phyloP scores from a whole-genome alignment of 83 land plant genomes.

The Thuja plicata region DNA sequence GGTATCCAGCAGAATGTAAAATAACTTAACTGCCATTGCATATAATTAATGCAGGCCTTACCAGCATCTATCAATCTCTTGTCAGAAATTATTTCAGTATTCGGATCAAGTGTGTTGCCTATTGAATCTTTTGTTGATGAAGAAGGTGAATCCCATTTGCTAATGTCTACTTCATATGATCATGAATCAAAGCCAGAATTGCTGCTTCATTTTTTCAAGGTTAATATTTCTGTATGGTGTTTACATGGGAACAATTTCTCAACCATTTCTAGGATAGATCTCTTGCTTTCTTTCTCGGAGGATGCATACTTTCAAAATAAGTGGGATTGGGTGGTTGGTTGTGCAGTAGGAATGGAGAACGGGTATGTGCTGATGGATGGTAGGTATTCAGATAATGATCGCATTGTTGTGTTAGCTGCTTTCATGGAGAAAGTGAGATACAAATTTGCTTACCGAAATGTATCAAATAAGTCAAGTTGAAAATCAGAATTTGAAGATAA shows the following conservation, averaged over 20 bases:
- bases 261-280: slow-evolving; percentile 52
- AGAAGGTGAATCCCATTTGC: slow-evolving; percentile 3
- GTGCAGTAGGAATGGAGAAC: slow-evolving; percentile 28
- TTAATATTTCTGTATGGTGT: slow-evolving; percentile 77
- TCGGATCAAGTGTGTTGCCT: slow-evolving; percentile 57
- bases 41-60: slow-evolving; percentile 46
- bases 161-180: neutral
- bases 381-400: slow-evolving; percentile 9
- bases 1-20: neutral
- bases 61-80: slow-evolving; percentile 54
- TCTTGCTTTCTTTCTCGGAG: slow-evolving; percentile 73
- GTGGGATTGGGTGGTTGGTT: slow-evolving; percentile 63
- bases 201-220: slow-evolving; percentile 54
- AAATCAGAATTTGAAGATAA: slow-evolving; percentile 21
- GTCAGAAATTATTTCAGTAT: slow-evolving; percentile 56
- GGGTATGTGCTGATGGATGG: slow-evolving; percentile 11
- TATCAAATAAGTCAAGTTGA: neutral
- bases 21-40: neutral
- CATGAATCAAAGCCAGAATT: neutral
- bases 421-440: slow-evolving; percentile 66
- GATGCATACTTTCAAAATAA: slow-evolving; percentile 54
- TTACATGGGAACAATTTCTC: slow-evolving; percentile 32
- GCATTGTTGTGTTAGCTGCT: slow-evolving; percentile 44
- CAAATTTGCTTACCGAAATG: slow-evolving; percentile 15
- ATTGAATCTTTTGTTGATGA: slow-evolving; percentile 14